Conservation (phyloP, 2,329 filamentous ascomycete species). For the Graphilbum sp. region DNA sequence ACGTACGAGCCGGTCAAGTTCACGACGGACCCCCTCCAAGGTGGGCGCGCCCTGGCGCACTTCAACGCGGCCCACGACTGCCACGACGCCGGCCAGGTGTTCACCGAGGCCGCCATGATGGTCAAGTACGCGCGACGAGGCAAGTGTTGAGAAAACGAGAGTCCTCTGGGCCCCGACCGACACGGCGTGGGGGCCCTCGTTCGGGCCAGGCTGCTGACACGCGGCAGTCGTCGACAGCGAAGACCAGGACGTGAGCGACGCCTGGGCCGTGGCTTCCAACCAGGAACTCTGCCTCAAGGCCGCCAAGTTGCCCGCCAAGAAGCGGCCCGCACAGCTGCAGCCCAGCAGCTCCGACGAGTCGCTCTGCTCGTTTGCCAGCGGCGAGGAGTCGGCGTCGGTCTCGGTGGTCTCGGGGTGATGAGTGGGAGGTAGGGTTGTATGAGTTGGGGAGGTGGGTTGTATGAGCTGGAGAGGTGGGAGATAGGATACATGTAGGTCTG, state of each 20-base stretch:
- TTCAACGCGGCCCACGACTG: not conserved
- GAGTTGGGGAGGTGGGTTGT: no score
- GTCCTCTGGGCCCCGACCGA: no score
- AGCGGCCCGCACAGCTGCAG: not conserved
- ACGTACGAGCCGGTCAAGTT: not conserved
- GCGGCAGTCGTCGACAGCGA: slow-evolving; percentile 4
- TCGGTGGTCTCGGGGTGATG: no score
- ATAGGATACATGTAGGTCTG: no score
- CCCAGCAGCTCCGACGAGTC: no score
- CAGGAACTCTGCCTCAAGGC: slow-evolving; percentile 1
- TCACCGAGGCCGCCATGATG: slow-evolving; percentile 5
- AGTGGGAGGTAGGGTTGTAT: no score
- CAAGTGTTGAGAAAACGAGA: no score
- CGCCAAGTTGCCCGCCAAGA: not conserved
- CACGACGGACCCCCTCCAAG: not conserved
- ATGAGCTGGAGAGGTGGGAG: no score
- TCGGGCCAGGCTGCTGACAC: no score
- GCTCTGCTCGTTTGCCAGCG: no score
- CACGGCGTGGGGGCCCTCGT: no score
- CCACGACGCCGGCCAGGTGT: not conserved
- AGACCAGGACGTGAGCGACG: slow-evolving; percentile 1
- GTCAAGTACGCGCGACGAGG: slow-evolving; percentile 2
- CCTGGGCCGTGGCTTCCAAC: slow-evolving; percentile 5
- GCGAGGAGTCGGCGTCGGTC: no score
- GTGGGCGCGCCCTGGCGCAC: not conserved